Conservation (phyloP, 106 monocot species). For the Triglochin maritima region DNA sequence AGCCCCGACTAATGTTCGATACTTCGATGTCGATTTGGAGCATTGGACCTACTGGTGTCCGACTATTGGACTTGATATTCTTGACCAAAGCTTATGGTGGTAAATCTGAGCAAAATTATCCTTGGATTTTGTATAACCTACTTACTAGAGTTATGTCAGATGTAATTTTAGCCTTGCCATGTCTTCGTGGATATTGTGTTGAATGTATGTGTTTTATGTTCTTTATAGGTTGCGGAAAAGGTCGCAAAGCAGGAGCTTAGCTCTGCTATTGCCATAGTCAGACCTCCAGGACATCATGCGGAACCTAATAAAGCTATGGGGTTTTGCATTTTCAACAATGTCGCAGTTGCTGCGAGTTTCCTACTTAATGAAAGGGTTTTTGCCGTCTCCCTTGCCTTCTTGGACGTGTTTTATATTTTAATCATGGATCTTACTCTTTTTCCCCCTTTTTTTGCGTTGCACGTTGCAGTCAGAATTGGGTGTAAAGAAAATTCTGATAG, state of each 20-base stretch:
- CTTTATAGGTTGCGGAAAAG: slow-evolving; percentile 49
- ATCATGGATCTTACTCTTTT: not conserved
- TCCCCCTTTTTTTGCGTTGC: slow-evolving; percentile 3
- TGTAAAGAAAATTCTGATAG: slow-evolving; percentile 80
- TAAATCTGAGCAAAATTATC: too few relatives aligned
- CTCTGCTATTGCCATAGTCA: slow-evolving; percentile 78
- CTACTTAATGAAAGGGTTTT: slow-evolving; percentile 65
- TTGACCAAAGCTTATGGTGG: too few relatives aligned
- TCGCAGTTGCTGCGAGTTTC: slow-evolving; percentile 72
- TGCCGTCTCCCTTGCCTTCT: not conserved
- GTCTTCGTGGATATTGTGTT: too few relatives aligned
- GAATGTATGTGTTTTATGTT: too few relatives aligned
- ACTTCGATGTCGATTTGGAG: too few relatives aligned
- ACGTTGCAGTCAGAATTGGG: slow-evolving; percentile 63
- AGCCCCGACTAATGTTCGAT: too few relatives aligned
- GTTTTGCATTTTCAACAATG: slow-evolving; percentile 96
- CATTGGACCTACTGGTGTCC: too few relatives aligned
- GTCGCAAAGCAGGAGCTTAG: slow-evolving; percentile 65
- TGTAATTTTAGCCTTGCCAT: too few relatives aligned
- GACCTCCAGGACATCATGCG: slow-evolving; percentile 98
- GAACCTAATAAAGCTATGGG: slow-evolving; percentile 86
- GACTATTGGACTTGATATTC: too few relatives aligned
- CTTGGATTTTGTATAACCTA: too few relatives aligned
- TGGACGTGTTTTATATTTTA: not conserved
- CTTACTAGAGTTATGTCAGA: too few relatives aligned